A percentile compares a stretch with the other conserved stretches of the same genome.
Evolutionary conservation across 1,284 basidiomycete species (phyloP).

Genomic region (Ustilago nuda): DNA sequence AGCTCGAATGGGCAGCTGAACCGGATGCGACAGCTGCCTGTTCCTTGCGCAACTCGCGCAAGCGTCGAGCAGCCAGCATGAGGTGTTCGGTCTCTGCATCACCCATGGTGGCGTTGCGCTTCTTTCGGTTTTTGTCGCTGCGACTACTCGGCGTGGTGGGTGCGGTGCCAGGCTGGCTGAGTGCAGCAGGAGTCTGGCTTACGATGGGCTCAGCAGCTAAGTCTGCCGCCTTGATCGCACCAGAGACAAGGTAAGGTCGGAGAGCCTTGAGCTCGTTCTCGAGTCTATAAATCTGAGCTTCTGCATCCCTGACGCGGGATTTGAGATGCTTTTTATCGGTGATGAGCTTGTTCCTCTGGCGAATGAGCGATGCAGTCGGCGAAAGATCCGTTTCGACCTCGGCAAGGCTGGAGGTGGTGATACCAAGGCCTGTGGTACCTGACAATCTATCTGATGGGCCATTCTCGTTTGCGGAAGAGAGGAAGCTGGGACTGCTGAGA

Average conservation of each 20-base stretch:
- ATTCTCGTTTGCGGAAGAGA: slow-evolving; percentile 21
- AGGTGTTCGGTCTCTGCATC: slow-evolving; percentile 71
- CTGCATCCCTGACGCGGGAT: slow-evolving; percentile 61
- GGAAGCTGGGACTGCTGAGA: slow-evolving; percentile 41
- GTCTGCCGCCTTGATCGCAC: slow-evolving; percentile 42
- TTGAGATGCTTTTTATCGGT: slow-evolving; percentile 67
- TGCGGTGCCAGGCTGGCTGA: slow-evolving; percentile 33
- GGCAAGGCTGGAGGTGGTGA: slow-evolving; percentile 31
- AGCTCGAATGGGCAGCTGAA: slow-evolving; percentile 20
- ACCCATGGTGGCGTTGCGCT: slow-evolving; percentile 67
- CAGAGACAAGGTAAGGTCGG: slow-evolving; percentile 61
- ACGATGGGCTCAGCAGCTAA: slow-evolving; percentile 14
- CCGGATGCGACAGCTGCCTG: slow-evolving; percentile 26
- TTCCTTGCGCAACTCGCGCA: slow-evolving; percentile 59
- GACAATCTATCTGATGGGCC: slow-evolving; percentile 10
- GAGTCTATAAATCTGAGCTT: slow-evolving; percentile 64
- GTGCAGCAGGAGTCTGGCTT: slow-evolving; percentile 17
- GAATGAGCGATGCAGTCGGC: slow-evolving; percentile 50
- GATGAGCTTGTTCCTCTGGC: slow-evolving; percentile 65
- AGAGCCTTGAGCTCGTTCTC: slow-evolving; percentile 64
- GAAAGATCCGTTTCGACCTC: slow-evolving; percentile 44
- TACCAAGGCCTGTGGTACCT: slow-evolving; percentile 38
- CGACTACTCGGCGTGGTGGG: slow-evolving; percentile 50
- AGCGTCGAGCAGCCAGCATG: slow-evolving; percentile 68
- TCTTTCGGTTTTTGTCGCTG: slow-evolving; percentile 46